Base-by-base conservation (phyloP, 108 stramenopile genomes). In the Conticribra weissflogii region DNA sequence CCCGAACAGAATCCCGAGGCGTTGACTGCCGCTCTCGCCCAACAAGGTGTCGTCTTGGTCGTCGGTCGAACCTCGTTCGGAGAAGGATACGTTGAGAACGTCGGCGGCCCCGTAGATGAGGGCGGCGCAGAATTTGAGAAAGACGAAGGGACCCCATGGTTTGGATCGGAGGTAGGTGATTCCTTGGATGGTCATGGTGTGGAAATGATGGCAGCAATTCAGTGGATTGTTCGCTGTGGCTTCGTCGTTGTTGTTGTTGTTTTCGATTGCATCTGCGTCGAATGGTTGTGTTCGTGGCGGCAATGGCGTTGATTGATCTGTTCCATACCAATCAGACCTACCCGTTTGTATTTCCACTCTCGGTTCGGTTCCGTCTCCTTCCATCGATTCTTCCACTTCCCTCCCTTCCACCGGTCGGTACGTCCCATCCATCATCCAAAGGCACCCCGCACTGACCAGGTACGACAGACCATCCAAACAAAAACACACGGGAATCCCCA, bases 11-110 rank as follows among this genome's bases (percentile, higher is more conserved):
- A 82, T 46, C 21, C 90, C 90, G 46, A 91, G 51, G 3, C 82
- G 74, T 28, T 57, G 41, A 23, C 81, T 66, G 28, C 62, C 66
- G 21, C 57, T 59, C 3, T n/a, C n/a, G n/a, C n/a, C n/a, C n/a
- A n/a, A n/a, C n/a, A n/a, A n/a, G n/a, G n/a, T n/a, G n/a, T 63
- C 55, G 15, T 70, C n/a, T 57, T 72, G 24, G n/a, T 34, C 46
- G 1, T 46, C 63, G 21, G 9, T 16, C 21, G 21, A 5, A 25
- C 77, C 72, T 56, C 62, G 59, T 58, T 88, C 83, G 0, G 85
- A 66, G 52, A 87, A 86, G 2, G 82, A 51, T 5, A 91, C 90
- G 58, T 87, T 91, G 32, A 91, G 54, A 0, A 91, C 79, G 64
- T 88, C 87, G 18, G 59, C 60, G 14, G 82, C 80, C 8, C 86